Evolutionary conservation across 208 protist genomes (phyloP).

Genomic region (Naegleria fowleri): DNA sequence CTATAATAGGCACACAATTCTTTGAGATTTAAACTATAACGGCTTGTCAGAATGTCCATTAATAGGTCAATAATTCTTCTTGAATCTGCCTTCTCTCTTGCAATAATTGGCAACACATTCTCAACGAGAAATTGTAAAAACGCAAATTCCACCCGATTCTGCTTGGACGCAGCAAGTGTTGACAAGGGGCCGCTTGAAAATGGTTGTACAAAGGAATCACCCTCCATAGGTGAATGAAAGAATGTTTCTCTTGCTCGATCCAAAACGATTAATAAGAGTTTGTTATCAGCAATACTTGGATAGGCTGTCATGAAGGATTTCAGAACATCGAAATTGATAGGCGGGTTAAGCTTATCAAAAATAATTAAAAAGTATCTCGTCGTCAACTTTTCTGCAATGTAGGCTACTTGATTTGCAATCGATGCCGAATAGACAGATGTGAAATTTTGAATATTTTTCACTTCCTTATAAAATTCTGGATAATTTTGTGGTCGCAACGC

Average conservation of each 20-base stretch:
- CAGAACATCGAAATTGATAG: not conserved
- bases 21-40: not conserved
- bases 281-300: not conserved
- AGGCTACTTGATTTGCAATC: not conserved
- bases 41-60: not conserved
- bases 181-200: not conserved
- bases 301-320: not conserved
- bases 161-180: too few relatives aligned
- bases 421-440: not conserved
- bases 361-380: not conserved
- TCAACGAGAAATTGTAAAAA: not conserved
- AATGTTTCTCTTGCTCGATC: not conserved
- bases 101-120: not conserved
- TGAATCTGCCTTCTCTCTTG: not conserved
- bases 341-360: not conserved
- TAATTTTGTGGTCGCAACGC: not conserved
- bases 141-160: not conserved
- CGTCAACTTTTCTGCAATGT: not conserved
- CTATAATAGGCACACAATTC: not conserved
- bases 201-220: not conserved
- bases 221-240: not conserved
- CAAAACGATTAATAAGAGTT: not conserved
- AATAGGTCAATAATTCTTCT: not conserved
- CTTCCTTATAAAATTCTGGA: not conserved
- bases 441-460: not conserved